phyloP scores from a whole-genome alignment of 2,329 filamentous ascomycete species.

The Chaetomium strumarium region DNA sequence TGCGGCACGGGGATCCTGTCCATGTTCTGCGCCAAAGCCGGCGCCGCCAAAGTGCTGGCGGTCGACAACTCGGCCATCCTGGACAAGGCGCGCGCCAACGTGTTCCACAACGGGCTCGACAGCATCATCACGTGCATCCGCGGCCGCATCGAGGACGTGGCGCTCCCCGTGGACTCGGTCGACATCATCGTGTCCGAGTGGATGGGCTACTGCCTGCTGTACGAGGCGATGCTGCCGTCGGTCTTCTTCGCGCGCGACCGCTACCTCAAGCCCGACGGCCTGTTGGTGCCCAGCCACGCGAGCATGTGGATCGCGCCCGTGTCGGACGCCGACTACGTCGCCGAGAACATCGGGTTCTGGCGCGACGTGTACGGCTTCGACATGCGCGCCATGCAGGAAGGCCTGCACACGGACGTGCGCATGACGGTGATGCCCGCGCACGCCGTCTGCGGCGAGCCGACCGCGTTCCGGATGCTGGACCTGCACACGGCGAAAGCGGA shows the following conservation, averaged over 20 bases:
- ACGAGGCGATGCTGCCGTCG: slow-evolving; percentile 93
- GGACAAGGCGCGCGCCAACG: slow-evolving; percentile 75
- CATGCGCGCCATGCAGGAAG: slow-evolving; percentile 83
- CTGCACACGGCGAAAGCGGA: slow-evolving; percentile 65
- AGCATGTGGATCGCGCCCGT: slow-evolving; percentile 79
- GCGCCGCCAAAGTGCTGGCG: slow-evolving; percentile 78
- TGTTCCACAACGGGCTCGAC: slow-evolving; percentile 72
- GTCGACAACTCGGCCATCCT: slow-evolving; percentile 93
- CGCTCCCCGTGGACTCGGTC: slow-evolving; percentile 69
- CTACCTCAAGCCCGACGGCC: slow-evolving; percentile 72
- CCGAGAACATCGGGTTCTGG: slow-evolving; percentile 80
- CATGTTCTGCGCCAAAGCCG: slow-evolving; percentile 91
- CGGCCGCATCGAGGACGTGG: slow-evolving; percentile 84
- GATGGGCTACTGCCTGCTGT: slow-evolving; percentile 94
- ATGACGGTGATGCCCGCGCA: slow-evolving; percentile 63
- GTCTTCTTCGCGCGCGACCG: slow-evolving; percentile 83
- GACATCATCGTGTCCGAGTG: slow-evolving; percentile 96
- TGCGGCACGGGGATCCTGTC: slow-evolving; percentile 83
- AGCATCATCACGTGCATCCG: slow-evolving; percentile 71
- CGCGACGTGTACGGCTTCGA: slow-evolving; percentile 90
- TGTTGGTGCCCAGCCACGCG: slow-evolving; percentile 82
- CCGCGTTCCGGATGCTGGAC: slow-evolving; percentile 68
- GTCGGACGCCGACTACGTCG: slow-evolving; percentile 68
- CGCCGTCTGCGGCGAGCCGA: slow-evolving; percentile 53
- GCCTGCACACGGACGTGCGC: slow-evolving; percentile 75